Evolutionary conservation across 225 moss, liverwort and hornwort species (phyloP).

Genomic region (Rhytidiadelphus loreus): DNA sequence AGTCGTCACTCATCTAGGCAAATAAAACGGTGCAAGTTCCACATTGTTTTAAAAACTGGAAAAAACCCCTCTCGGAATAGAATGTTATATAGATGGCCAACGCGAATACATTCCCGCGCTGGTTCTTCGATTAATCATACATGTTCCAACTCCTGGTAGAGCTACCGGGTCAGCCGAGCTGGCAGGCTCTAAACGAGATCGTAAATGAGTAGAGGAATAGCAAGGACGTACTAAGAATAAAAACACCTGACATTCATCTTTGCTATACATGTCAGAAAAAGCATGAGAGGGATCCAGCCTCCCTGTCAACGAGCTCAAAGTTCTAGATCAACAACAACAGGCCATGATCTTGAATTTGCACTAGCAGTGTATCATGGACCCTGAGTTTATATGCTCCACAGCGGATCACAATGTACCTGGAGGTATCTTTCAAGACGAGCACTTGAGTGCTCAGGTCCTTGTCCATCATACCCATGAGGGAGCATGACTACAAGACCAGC

Average conservation of each 20-base stretch:
- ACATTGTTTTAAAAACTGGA: not conserved
- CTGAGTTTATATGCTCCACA: not conserved
- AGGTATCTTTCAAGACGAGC: conserved; percentile 86
- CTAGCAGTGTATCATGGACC: not conserved
- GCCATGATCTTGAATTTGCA: not conserved
- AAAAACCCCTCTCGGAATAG: not conserved
- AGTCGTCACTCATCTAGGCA: conserved; percentile 86
- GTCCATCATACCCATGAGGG: conserved; percentile 97
- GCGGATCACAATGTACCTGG: conserved; percentile 34
- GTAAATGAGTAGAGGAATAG: not conserved
- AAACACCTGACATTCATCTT: not conserved
- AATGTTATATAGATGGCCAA: not conserved
- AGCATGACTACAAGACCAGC: conserved; percentile 82
- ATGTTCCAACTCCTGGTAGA: not conserved
- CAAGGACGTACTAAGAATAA: not conserved
- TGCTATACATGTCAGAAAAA: not conserved
- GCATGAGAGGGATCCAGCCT: not conserved
- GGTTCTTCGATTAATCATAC: not conserved
- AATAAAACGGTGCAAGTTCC: not conserved
- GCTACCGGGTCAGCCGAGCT: not conserved
- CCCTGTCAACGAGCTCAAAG: not conserved
- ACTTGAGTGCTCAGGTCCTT: conserved; percentile 98
- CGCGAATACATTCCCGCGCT: not conserved
- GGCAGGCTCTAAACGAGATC: not conserved
- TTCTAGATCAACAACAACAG: not conserved